Conservation (phyloP, 495 filamentous ascomycete genomes). For the Podospora fimiseda region DNA sequence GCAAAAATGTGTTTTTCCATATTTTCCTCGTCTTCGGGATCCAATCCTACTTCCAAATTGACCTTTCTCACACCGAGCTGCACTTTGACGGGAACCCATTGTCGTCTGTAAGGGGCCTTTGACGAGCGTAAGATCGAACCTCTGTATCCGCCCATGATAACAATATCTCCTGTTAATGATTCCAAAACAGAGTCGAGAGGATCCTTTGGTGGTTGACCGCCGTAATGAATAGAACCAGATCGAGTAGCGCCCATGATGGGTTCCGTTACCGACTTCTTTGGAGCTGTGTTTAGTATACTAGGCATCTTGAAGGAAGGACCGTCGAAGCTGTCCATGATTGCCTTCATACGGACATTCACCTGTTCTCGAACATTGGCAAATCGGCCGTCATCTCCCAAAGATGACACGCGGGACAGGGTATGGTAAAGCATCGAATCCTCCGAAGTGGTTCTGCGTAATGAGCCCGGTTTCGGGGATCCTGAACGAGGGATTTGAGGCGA, state of each 20-base stretch:
- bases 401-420: conserved; percentile 67
- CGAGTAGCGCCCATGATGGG: conserved; percentile 5
- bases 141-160: conserved; percentile 85
- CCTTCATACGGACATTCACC: conserved; percentile 83
- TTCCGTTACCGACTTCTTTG: conserved; percentile 24
- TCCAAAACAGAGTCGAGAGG: conserved; percentile 60
- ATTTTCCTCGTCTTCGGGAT: conserved; percentile 75
- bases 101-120: conserved; percentile 67
- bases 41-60: conserved; percentile 80
- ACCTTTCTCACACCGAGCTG: conserved; percentile 89
- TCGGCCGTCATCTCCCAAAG: conserved; percentile 77
- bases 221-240: conserved; percentile 5
- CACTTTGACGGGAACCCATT: conserved; percentile 94
- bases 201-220: conserved; percentile 22
- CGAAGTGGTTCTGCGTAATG: conserved; percentile 59
- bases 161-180: conserved; percentile 72
- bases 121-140: conserved; percentile 86
- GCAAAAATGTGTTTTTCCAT: conserved; percentile 77
- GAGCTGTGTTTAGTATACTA: conserved; percentile 40
- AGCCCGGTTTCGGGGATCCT: conserved; percentile 13
- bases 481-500: neutral
- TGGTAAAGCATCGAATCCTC: conserved; percentile 67
- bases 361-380: conserved; percentile 73
- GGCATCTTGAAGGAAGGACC: conserved; percentile 65
- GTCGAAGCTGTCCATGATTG: conserved; percentile 83